phyloP scores from a whole-genome alignment of 345 rosid species.

The Pelargonium nanum region DNA sequence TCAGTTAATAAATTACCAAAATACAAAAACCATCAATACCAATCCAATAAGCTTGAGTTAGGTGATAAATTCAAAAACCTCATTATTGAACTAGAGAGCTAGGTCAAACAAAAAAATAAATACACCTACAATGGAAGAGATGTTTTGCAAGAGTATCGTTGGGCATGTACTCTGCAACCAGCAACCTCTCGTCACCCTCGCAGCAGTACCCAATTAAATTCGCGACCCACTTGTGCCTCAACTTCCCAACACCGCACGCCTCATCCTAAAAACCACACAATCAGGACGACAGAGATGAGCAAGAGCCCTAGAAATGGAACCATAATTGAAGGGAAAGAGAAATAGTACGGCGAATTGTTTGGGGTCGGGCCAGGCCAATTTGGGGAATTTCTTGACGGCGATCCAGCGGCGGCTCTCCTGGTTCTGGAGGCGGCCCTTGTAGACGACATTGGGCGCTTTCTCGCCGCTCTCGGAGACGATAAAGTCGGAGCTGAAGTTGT shows the following conservation, averaged over 20 bases:
- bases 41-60: too few relatives aligned
- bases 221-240: conserved; percentile 71
- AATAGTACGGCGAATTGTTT: conserved; percentile 27
- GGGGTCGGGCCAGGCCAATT: conserved; percentile 38
- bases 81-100: not conserved
- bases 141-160: conserved; percentile 96
- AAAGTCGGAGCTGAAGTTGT: conserved; percentile 25
- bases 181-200: conserved; percentile 93
- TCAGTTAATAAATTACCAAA: too few relatives aligned
- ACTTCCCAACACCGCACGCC: conserved; percentile 80
- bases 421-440: conserved; percentile 24
- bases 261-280: conserved; percentile 50
- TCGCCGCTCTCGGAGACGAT: conserved; percentile 43
- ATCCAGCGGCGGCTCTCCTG: conserved; percentile 23
- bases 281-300: not conserved
- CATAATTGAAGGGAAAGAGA: not conserved
- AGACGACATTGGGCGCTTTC: conserved; percentile 35
- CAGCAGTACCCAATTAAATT: conserved; percentile 96
- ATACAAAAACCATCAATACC: too few relatives aligned
- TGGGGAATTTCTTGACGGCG: conserved; percentile 34
- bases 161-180: conserved; percentile 96
- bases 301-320: not conserved
- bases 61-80: too few relatives aligned
- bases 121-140: conserved; percentile 71
- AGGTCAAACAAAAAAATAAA: conserved; percentile 6